Conservation (phyloP, 2,329 filamentous ascomycete species). For the Elsinoe australis region DNA sequence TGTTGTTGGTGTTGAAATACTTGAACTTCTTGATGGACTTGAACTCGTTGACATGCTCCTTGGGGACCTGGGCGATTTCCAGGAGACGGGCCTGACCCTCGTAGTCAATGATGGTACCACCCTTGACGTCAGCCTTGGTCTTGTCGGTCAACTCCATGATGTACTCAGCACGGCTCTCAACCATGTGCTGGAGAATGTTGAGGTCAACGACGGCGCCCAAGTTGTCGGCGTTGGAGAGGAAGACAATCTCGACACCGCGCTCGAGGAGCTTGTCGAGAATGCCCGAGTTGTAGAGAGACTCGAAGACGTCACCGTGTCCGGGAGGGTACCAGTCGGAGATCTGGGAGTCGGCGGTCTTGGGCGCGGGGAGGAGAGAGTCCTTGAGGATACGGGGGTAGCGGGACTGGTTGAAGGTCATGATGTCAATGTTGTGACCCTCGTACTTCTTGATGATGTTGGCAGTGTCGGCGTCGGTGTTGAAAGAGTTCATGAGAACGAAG, state of each 20-base stretch:
- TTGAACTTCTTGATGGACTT: constrained; percentile 99
- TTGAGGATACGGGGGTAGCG: constrained; percentile 96
- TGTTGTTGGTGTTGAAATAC: constrained; percentile 99
- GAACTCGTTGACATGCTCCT: constrained; percentile 99
- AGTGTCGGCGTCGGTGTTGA: constrained; percentile 98
- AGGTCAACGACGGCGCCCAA: constrained; percentile 95
- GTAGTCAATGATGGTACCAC: constrained; percentile 99
- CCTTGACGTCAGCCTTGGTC: constrained; percentile 99
- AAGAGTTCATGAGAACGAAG: constrained; percentile 99
- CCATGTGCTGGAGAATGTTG: constrained; percentile 98
- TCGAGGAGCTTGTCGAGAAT: constrained; percentile 94
- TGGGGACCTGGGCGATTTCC: constrained; percentile 97
- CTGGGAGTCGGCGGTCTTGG: constrained; percentile 77
- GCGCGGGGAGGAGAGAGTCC: constrained; percentile 92
- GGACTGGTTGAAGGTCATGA: constrained; percentile 99
- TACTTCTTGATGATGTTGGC: constrained; percentile 99
- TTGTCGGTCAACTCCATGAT: constrained; percentile 99
- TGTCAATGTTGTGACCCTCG: constrained; percentile 98
- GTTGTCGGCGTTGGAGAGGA: constrained; percentile 99
- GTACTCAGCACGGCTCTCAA: constrained; percentile 93
- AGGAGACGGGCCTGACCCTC: constrained; percentile 93
- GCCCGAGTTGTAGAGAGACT: constrained; percentile 98
- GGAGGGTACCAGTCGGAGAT: constrained; percentile 98
- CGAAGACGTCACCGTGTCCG: constrained; percentile 98
- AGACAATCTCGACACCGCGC: constrained; percentile 93